Evolutionary conservation across 2,329 filamentous ascomycete species (phyloP), one percentile per base, ranked within the genome.

Genomic region (Simplicillium sp.): DNA sequence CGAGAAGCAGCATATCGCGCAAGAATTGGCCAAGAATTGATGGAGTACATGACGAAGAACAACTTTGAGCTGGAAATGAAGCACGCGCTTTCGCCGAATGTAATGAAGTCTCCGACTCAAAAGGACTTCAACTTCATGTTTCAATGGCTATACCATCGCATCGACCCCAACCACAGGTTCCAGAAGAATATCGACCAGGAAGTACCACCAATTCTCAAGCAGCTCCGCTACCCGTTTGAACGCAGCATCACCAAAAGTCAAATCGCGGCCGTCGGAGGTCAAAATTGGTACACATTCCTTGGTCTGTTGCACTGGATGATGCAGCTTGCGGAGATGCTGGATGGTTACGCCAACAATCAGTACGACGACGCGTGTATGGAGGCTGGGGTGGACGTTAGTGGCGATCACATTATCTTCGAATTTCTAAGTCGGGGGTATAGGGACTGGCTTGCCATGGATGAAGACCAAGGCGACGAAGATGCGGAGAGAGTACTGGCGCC

Each of bases 11-110:
- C 75, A 16, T 94, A 84, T 51, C 86, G 94, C 56, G 73, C 79
- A 25, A 79, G 82, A 42, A 89, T 98, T 60, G 87, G 84, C 7
- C 84, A 92, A 51, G 89, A 98, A 54, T 65, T 98, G 41, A 67
- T 94, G 49, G 92, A 98, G 50, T 98, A 94, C 57, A 74, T 98
- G 56, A 82, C 87, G 1, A 82, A 89, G 43, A 83, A 96, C 60
- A 95, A 96, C 57, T 98, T 97, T 54, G 92, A 98, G 62, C 80
- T 96, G 74, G 89, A 97, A 52, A 95, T 94, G 82, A 96, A 94
- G 64, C 86, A 97, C 59, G 83, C 80, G 2, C 70, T 98, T n/a
- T 86, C 87, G 1, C 83, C 85, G 48, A 96, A 96, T 53, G 85
- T 87, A 7, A 81, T 95, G 57, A 90, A 87, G 54, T 94, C 87